A percentile compares a stretch with the other conserved stretches of the same genome.
phyloP scores from a whole-genome alignment of 179 eudicot genomes.

The Silene coronaria region DNA sequence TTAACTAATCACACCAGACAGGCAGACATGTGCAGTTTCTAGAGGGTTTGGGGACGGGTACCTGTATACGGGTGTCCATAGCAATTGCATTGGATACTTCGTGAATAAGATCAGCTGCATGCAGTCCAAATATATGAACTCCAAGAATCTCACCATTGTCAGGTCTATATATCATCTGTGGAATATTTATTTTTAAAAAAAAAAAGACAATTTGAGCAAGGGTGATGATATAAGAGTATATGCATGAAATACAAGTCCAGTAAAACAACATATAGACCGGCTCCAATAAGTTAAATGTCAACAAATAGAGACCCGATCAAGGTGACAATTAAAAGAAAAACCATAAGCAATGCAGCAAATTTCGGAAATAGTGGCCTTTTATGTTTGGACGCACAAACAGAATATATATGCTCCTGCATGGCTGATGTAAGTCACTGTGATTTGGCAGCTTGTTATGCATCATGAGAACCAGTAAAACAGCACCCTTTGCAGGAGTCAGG shows the following conservation, averaged over 20 bases:
- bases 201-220: not conserved
- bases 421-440: not conserved
- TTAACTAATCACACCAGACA: slow-evolving; percentile 2
- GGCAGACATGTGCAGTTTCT: not conserved
- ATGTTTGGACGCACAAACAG: no score
- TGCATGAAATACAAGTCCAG: no score
- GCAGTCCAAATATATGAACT: slow-evolving; percentile 92
- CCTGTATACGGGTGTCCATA: slow-evolving; percentile 87
- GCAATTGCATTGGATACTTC: slow-evolving; percentile 99
- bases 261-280: no score
- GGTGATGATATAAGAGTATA: not conserved
- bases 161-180: slow-evolving; percentile 94
- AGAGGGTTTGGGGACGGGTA: slow-evolving; percentile 21
- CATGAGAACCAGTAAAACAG: not conserved
- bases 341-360: no score
- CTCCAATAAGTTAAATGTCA: no score
- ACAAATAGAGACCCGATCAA: no score
- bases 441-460: not conserved
- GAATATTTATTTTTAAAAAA: slow-evolving; percentile 9
- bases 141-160: slow-evolving; percentile 99
- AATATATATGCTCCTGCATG: no score
- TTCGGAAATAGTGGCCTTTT: no score
- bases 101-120: slow-evolving; percentile 98
- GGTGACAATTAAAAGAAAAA: no score
- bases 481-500: not conserved